These are phyloP conservation scores for Fraxinus xanthoxyloides DNA, from an alignment of 305 asterid species.

Conservation along the genomic window DNA sequence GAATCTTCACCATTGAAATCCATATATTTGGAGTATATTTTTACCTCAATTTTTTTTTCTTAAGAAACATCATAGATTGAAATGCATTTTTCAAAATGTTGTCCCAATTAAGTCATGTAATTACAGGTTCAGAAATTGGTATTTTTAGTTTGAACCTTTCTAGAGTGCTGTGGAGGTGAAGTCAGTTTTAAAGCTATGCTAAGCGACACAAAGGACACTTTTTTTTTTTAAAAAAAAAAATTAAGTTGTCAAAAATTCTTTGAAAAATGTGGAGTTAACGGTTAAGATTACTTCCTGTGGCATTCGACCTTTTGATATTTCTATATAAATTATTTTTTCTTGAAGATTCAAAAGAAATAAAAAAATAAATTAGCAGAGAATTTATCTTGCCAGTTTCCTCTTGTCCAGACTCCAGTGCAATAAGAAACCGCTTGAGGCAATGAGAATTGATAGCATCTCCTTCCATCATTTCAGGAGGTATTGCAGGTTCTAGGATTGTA, in stretches of 20 bases:
- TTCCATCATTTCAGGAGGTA: not conserved
- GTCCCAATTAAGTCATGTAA: not conserved
- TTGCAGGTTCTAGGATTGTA: not conserved
- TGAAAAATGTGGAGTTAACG: not conserved
- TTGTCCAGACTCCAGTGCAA: not conserved
- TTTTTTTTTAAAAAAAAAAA: no score
- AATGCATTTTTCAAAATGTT: not conserved
- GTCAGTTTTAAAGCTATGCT: not conserved
- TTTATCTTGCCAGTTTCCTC: not conserved
- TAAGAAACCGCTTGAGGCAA: not conserved
- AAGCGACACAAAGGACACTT: not conserved
- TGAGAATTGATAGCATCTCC: not conserved
- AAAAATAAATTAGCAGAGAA: not conserved
- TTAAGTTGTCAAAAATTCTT: not conserved
- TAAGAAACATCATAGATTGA: not conserved
- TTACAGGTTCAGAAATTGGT: not conserved
- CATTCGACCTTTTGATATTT: not conserved
- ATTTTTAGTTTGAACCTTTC: not conserved
- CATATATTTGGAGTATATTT: not conserved
- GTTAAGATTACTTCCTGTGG: not conserved
- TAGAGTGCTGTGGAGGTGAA: not conserved
- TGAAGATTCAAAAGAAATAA: not conserved
- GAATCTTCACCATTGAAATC: not conserved
- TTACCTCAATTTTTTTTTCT: not conserved
- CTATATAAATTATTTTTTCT: not conserved